phyloP scores from a whole-genome alignment of 2,329 filamentous ascomycete species.

The Trichoderma arundinaceum region DNA sequence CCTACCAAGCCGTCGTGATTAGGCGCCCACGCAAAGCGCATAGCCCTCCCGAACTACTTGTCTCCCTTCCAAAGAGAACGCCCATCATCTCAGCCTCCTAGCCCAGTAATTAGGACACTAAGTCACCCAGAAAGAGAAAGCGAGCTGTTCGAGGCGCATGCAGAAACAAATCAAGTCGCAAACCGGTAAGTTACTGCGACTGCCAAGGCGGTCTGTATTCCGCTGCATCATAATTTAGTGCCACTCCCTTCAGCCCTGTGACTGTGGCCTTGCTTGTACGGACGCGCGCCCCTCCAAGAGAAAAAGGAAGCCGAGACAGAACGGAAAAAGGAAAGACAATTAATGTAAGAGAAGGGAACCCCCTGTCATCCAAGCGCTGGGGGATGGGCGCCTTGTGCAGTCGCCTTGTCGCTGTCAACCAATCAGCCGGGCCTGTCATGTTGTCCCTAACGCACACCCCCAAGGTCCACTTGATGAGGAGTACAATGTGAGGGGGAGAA shows the following conservation, averaged over 20 bases:
- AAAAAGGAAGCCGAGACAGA: neutral
- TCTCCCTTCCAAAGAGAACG: neutral
- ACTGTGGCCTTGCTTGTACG: slow-evolving; percentile 3
- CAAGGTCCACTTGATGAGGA: slow-evolving; percentile 1
- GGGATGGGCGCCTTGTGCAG: neutral
- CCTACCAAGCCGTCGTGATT: too few species aligned
- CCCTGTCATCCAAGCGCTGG: slow-evolving; percentile 7
- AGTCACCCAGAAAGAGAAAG: neutral
- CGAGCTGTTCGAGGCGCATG: neutral
- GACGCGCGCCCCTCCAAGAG: neutral
- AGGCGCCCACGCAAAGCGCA: too few species aligned
- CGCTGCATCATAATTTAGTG: neutral
- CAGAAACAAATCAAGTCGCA: neutral
- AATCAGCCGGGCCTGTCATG: slow-evolving; percentile 14
- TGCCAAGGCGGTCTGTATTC: slow-evolving; percentile 5
- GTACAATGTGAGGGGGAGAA: neutral
- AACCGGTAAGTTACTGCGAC: slow-evolving; percentile 1
- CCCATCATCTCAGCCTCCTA: neutral
- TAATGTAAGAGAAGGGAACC: neutral
- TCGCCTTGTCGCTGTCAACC: neutral
- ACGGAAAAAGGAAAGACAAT: neutral
- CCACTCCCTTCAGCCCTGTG: slow-evolving; percentile 19
- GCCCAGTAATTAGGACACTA: too few species aligned
- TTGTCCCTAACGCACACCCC: slow-evolving; percentile 19
- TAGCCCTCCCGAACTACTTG: neutral